Evolutionary conservation across 2,329 filamentous ascomycete genomes (phyloP), one percentile per base, ranked within the genome.

Genomic region (Aschersonia sp.): DNA sequence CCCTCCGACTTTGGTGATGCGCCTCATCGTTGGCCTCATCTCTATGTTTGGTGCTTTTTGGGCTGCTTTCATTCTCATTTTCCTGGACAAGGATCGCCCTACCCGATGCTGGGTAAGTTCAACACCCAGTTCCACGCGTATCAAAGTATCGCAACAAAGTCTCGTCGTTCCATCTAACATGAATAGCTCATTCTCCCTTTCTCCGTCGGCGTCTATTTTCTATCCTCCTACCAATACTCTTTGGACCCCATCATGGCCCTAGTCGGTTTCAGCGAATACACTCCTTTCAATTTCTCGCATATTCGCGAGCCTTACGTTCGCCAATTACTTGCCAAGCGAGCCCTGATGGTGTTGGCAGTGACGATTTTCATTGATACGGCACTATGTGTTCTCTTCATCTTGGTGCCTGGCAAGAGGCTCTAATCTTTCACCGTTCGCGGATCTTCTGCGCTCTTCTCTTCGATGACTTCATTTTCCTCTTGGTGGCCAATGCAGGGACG

Each of bases 231-330:
- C 60, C 91, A 97, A 64, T 98, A 97, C 68, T 89, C 88, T 54
- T 79, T 98, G 46, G 92, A 98, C 59, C 91, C 94, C 0, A 72
- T 95, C 52, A 80, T 97, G 64, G 92, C 89, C 4, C 74, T 97
- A 28, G 64, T 85, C n/a, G 89, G 91, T 38, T 84, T 82, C 64
- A 96, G 89, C 70, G 94, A 98, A 69, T 96, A 97, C 68, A 96
- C 91, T 0, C 89, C 94, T 46, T 89, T 96, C 73, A 85, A 82
- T 65, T 96, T 94, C 70, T 84, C 85, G 30, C 78, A 80, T 41
- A 87, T 97, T 53, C 80, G 85, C 48, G 92, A 98, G 65, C 86
- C 89, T 0, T 98, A 92, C 61, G 85, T 98, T 48, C 84, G 87
- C 54, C 85, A 81, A 59, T 79, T 97, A 28, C 75, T 98, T 48